Conservation (phyloP, 2,329 filamentous ascomycete genomes). For the Blumeria graminis region DNA sequence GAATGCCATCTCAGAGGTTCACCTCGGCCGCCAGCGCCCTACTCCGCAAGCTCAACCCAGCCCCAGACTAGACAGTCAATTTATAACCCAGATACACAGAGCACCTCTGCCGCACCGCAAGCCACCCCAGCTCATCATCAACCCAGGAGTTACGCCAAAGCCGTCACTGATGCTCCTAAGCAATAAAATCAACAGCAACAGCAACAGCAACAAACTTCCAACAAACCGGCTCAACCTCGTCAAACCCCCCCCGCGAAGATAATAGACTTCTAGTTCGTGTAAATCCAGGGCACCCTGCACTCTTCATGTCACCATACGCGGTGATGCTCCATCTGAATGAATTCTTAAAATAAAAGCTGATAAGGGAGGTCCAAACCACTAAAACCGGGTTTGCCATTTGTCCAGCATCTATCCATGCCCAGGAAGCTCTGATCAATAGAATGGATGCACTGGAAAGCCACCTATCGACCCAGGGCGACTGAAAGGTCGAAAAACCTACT, state of each 20-base stretch:
- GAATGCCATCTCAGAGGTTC: neutral
- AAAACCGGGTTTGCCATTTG: neutral
- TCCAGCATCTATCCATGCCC: neutral
- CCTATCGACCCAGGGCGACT: neutral
- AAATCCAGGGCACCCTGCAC: neutral
- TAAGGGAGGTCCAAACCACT: neutral
- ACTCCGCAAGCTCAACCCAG: too few relatives aligned
- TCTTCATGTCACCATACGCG: neutral
- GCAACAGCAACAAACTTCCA: too few relatives aligned
- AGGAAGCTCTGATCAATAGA: neutral
- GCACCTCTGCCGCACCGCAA: too few relatives aligned
- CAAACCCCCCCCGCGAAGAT: neutral
- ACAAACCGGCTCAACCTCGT: neutral
- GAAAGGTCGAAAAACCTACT: neutral
- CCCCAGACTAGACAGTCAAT: too few relatives aligned
- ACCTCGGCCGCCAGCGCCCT: too few relatives aligned
- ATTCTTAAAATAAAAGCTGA: neutral
- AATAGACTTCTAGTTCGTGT: neutral
- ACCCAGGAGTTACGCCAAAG: neutral
- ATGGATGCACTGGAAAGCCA: neutral
- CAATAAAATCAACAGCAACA: too few relatives aligned
- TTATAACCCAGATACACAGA: too few relatives aligned
- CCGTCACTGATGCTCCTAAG: neutral
- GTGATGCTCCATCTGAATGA: neutral
- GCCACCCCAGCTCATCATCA: too few relatives aligned